Evolutionary conservation across 2,329 filamentous ascomycete genomes (phyloP).

Genomic region (Colletotrichum noveboracense): DNA sequence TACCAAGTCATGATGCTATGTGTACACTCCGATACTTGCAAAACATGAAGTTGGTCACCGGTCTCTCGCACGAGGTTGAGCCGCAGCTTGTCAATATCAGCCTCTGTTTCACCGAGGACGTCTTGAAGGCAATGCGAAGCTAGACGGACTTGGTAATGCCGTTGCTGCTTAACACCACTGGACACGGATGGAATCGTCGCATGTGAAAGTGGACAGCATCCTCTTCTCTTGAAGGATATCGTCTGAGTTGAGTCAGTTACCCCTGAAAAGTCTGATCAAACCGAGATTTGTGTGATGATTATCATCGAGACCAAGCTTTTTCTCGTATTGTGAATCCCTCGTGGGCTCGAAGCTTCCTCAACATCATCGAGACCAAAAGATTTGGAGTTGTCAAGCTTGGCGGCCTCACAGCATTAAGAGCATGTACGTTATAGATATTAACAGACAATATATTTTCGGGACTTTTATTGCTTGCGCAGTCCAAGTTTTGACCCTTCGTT

Average conservation of each 20-base stretch:
- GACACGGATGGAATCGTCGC: neutral
- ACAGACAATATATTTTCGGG: neutral
- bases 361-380: neutral
- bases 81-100: neutral
- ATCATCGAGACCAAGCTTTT: neutral
- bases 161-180: neutral
- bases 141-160: neutral
- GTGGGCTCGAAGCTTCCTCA: too few species aligned
- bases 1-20: neutral
- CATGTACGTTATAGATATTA: neutral
- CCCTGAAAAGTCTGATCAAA: neutral
- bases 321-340: too few species aligned
- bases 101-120: neutral
- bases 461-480: conserved; percentile 17
- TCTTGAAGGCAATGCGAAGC: neutral
- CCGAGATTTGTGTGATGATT: neutral
- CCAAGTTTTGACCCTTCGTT: neutral
- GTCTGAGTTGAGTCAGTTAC: neutral
- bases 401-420: neutral
- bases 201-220: neutral
- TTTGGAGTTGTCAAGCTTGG: neutral
- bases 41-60: neutral
- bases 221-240: neutral
- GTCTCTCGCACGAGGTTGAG: neutral
- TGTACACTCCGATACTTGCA: neutral